Evolutionary conservation across 352 stramenopile species (phyloP), one percentile per base, ranked within the genome.

Genomic region (Heterotrichella gracilis): DNA sequence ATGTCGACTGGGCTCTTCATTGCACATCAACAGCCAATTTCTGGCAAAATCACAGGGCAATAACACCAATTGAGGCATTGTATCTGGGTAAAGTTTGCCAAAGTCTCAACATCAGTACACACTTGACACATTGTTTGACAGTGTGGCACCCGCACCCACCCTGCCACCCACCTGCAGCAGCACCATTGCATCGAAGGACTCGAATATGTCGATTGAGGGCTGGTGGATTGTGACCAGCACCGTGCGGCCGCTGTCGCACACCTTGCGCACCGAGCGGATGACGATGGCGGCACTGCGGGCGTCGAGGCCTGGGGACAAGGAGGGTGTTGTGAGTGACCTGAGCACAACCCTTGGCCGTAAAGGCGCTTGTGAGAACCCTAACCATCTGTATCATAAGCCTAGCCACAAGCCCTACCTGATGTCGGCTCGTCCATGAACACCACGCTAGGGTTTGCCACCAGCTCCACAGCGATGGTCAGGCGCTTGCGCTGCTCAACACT

Each of bases 181-280:
- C 20, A 90, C 69, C 23, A 92, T 72, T 42, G 84, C 77, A 71
- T 92, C 83, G 70, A 83, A 84, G 40, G 80, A 79, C 24, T 80
- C 74, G 76, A 89, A 91, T 14, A 90, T 80, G 39, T 79, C 76
- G 9, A 77, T 80, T 68, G 78, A 85, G 4, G 84, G 84, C 75
- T 92, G 84, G 69, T 92, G 84, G 70, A 92, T 90, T n/a, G 83
- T 90, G 68, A 81, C 84, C 24, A 86, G 75, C 67, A 89, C 82
- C 13, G 83, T 89, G 13, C 82, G 78, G 17, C 81, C 82, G 20
- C 75, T 76, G 69, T 80, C 73, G 13, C 82, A 78, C 73, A 83
- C 73, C 69, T 79, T 77, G 17, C 76, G 69, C 74, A 84, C 19
- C 24, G 25, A 69, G 68, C 71, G 21, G 74, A 77, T 76, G 74